A percentile compares a stretch with the other conserved stretches of the same genome.
These are phyloP conservation scores for Inga oerstediana DNA, from an alignment of 306 rosid genomes.

Conservation along the genomic window DNA sequence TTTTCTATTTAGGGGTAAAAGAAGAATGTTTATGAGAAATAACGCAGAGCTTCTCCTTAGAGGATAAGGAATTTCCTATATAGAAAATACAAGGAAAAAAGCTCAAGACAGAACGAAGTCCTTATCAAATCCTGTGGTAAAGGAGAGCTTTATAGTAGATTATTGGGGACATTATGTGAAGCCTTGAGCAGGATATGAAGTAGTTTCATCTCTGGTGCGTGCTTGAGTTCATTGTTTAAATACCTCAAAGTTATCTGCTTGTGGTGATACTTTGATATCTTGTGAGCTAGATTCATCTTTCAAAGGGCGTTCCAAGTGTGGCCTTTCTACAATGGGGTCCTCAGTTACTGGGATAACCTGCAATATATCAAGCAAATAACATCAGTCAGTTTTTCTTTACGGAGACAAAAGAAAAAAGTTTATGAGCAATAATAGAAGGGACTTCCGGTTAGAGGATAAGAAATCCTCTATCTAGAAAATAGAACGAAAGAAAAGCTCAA, in stretches of 20 bases:
- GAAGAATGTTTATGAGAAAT: background rate
- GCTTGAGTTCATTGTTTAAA: background rate
- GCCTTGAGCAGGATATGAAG: background rate
- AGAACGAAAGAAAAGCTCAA: background rate
- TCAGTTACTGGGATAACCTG: constrained; percentile 35
- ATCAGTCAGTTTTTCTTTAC: constrained; percentile 4
- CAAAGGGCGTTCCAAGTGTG: background rate
- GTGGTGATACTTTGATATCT: background rate
- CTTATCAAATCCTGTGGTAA: background rate
- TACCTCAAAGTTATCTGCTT: background rate
- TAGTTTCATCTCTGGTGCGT: background rate
- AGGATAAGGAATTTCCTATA: background rate
- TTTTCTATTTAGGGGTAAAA: background rate
- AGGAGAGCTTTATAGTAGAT: background rate
- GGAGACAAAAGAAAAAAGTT: background rate
- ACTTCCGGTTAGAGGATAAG: background rate
- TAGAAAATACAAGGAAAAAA: background rate
- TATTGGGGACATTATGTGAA: background rate
- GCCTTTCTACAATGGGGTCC: constrained; percentile 30
- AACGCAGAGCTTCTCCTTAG: background rate
- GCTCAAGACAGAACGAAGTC: background rate
- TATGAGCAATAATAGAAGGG: background rate
- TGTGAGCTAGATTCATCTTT: constrained; percentile 14
- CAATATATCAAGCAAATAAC: constrained; percentile 6
- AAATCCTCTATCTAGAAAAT: background rate